Percentiles rank a stretch among this genome's conserved stretches.
These are phyloP conservation scores for Starmerella stigmatis DNA, from an alignment of 805 yeast species.

Conservation along the genomic window DNA sequence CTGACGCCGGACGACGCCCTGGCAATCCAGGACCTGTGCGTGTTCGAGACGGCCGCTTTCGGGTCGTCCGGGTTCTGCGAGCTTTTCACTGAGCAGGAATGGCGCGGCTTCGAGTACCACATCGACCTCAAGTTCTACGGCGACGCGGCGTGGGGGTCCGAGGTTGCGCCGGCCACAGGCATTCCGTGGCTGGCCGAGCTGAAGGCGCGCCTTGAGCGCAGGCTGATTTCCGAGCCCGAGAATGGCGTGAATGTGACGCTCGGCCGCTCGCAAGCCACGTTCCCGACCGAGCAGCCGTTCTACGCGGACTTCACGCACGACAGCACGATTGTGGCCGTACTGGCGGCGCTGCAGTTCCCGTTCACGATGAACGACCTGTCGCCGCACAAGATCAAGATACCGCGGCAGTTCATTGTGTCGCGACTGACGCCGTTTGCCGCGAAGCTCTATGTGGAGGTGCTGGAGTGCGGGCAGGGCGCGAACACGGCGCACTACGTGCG, in stretches of 20 bases:
- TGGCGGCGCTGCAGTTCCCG: constrained; percentile 53
- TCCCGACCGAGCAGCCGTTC: constrained; percentile 40
- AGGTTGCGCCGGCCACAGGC: constrained; percentile 47
- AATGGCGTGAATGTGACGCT: constrained; percentile 41
- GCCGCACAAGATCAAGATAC: constrained; percentile 35
- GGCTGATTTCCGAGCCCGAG: constrained; percentile 39
- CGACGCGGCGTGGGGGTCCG: constrained; percentile 49
- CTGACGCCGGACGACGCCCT: constrained; percentile 45
- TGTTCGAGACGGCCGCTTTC: constrained; percentile 59
- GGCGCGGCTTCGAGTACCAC: constrained; percentile 50
- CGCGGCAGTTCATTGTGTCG: constrained; percentile 34
- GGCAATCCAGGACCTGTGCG: constrained; percentile 52
- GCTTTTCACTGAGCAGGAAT: constrained; percentile 58
- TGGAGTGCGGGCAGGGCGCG: constrained; percentile 29
- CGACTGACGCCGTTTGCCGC: constrained; percentile 37
- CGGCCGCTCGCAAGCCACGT: constrained; percentile 25
- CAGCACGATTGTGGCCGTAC: constrained; percentile 49
- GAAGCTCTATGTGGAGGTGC: constrained; percentile 33
- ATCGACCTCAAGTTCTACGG: constrained; percentile 52
- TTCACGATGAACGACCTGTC: constrained; percentile 37
- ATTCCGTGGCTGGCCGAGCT: constrained; percentile 42
- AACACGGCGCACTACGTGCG: constrained; percentile 26
- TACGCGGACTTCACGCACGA: constrained; percentile 71
- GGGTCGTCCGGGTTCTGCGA: constrained; percentile 61
- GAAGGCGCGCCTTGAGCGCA: constrained; percentile 37